phyloP scores from a whole-genome alignment of 225 moss, liverwort and hornwort genomes.

The Takakia lepidozioides region DNA sequence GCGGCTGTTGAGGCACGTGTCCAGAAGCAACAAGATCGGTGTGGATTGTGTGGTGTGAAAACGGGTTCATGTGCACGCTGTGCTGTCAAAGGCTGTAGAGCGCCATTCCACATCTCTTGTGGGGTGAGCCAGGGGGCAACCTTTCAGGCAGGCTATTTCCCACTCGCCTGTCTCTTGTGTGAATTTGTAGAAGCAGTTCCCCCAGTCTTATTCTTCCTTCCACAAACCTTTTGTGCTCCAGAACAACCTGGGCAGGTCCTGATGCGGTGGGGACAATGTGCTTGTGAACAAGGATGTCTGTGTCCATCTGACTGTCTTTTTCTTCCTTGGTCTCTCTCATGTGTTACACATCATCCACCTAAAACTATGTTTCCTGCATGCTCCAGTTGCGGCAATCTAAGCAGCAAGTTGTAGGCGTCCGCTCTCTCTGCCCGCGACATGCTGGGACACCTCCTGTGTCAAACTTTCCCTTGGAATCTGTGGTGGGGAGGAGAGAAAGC shows the following conservation, averaged over 20 bases:
- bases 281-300: too few species aligned
- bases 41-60: slow-evolving; percentile 61
- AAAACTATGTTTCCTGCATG: too few species aligned
- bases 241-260: too few species aligned
- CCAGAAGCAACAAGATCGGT: slow-evolving; percentile 48
- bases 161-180: neutral
- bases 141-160: slow-evolving; percentile 49
- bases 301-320: too few species aligned
- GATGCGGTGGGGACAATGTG: too few species aligned
- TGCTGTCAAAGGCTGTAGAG: slow-evolving; percentile 46
- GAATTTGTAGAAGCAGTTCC: too few species aligned
- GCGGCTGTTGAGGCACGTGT: slow-evolving; percentile 51
- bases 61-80: slow-evolving; percentile 60
- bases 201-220: too few species aligned
- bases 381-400: slow-evolving; percentile 63
- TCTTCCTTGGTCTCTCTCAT: too few species aligned
- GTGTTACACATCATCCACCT: too few species aligned
- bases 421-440: slow-evolving; percentile 63
- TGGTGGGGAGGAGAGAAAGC: slow-evolving; percentile 17
- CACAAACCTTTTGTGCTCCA: too few species aligned
- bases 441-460: slow-evolving; percentile 22
- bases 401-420: slow-evolving; percentile 52
- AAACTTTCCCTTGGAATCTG: slow-evolving; percentile 1
- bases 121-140: slow-evolving; percentile 69
- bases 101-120: slow-evolving; percentile 70